Base-by-base conservation (phyloP, 139 green algal genomes). In the Coelastrella sp. region DNA sequence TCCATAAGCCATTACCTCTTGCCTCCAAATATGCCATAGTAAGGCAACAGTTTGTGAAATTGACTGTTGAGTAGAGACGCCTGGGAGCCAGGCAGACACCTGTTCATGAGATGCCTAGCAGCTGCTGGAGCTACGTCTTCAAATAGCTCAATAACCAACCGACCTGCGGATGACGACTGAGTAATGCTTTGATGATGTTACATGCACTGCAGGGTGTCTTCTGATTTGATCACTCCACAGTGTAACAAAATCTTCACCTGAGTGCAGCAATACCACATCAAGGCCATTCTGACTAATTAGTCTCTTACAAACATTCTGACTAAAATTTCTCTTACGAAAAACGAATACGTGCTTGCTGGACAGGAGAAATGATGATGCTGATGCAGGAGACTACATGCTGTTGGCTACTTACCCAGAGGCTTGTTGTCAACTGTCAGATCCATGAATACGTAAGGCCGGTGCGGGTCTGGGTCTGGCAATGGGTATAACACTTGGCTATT, bases 81-180 rank as follows among this genome's bases (percentile, higher is more conserved):
- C 11, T 69, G 67, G 25, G 87, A 90, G 51, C 92, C 92, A 15
- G 90, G 85, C 75, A 89, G 68, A 74, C 92, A 95, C 37, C 93
- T 83, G 79, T 90, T 93, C 45, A 90, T 63, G 34, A 96, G 86
- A 83, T 94, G 90, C 21, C 66, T 76, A 1, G 85, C 86, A 13
- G 89, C 91, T 48, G 91, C 78, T 5, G 93, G 91, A 2, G 90
- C 75, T 0, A 91, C 32, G 37, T 96, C 93, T 6, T 95, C 88
- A 89, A 91, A 96, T 53, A 96, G 59, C 87, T 96, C 93, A 23
- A 96, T 73, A 27, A 96, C 90, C 34, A 96, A 11, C 0, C 92
- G 88, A 0, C 93, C 93, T 94, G 89, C 23, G 27, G 21, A n/a
- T n/a, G n/a, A n/a, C n/a, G n/a, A n/a, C n/a, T n/a, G n/a, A n/a